Conservation (phyloP, 495 filamentous ascomycete genomes). For the Thermothielavioides terrestris region DNA sequence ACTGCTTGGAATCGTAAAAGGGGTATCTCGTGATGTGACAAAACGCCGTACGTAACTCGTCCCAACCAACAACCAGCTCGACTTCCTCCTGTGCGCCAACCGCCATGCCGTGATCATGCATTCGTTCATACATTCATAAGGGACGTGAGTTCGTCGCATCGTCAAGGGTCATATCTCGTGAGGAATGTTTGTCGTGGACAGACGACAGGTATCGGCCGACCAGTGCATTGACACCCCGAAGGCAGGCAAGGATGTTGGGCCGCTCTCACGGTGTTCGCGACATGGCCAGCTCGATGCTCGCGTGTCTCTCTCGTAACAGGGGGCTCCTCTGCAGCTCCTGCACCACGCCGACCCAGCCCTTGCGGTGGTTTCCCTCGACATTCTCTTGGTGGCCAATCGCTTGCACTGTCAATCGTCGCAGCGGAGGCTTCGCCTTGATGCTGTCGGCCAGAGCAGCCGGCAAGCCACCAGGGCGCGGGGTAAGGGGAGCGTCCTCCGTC, state of each 20-base stretch:
- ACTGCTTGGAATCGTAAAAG: slow-evolving; percentile 10
- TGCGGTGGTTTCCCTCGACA: slow-evolving; percentile 28
- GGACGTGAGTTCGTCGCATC: neutral
- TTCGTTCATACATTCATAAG: neutral
- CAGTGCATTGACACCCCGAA: neutral
- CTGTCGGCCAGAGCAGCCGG: slow-evolving; percentile 30
- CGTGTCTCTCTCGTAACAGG: slow-evolving; percentile 41
- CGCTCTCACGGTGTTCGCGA: slow-evolving; percentile 12
- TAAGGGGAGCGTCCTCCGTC: neutral
- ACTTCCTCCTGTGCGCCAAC: neutral
- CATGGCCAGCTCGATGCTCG: slow-evolving; percentile 44
- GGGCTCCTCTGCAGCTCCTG: slow-evolving; percentile 45
- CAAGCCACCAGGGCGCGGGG: slow-evolving; percentile 15
- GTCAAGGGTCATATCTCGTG: slow-evolving; percentile 1
- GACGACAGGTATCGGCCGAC: neutral
- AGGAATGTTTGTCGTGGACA: neutral
- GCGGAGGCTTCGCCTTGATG: slow-evolving; percentile 32
- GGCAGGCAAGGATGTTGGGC: neutral
- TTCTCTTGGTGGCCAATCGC: slow-evolving; percentile 34
- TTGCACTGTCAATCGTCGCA: slow-evolving; percentile 38
- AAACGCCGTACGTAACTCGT: neutral
- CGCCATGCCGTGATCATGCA: neutral
- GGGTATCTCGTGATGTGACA: slow-evolving; percentile 33
- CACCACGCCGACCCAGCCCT: slow-evolving; percentile 47
- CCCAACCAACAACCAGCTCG: neutral